phyloP scores from a whole-genome alignment of 139 green algal species.

The Closterium sp. region DNA sequence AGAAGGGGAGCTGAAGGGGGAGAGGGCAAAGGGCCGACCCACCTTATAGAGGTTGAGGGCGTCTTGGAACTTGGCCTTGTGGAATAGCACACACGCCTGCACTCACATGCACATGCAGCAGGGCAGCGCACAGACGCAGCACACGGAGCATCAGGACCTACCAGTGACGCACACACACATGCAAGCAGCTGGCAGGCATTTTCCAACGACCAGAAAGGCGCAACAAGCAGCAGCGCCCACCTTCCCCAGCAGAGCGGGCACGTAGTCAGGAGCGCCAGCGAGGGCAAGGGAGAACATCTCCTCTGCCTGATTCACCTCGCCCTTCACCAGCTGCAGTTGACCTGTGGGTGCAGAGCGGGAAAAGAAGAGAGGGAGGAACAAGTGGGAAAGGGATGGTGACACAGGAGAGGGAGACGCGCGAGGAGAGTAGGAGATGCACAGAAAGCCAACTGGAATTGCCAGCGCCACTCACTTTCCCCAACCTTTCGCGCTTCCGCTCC shows the following conservation, averaged over 20 bases:
- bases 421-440: too few relatives aligned
- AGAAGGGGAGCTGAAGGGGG: too few relatives aligned
- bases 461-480: not conserved
- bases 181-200: too few relatives aligned
- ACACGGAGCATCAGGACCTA: not conserved
- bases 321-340: slow-evolving; percentile 37
- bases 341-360: not conserved
- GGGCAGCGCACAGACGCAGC: slow-evolving; percentile 10
- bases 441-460: too few relatives aligned
- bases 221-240: not conserved
- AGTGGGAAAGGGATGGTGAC: too few relatives aligned
- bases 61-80: slow-evolving; percentile 34
- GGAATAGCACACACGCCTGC: slow-evolving; percentile 43
- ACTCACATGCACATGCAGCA: slow-evolving; percentile 17
- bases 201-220: too few relatives aligned
- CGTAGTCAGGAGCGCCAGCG: slow-evolving; percentile 10
- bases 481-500: too few relatives aligned
- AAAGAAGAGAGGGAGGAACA: too few relatives aligned
- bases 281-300: slow-evolving; percentile 38
- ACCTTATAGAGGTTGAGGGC: slow-evolving; percentile 50
- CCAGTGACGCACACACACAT: too few relatives aligned
- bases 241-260: slow-evolving; percentile 17
- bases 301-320: slow-evolving; percentile 31
- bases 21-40: too few relatives aligned
- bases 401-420: too few relatives aligned